Percentiles rank a stretch among this genome's conserved stretches.
phyloP scores from a whole-genome alignment of 176 grass and related monocot genomes.

The Otatea glauca region DNA sequence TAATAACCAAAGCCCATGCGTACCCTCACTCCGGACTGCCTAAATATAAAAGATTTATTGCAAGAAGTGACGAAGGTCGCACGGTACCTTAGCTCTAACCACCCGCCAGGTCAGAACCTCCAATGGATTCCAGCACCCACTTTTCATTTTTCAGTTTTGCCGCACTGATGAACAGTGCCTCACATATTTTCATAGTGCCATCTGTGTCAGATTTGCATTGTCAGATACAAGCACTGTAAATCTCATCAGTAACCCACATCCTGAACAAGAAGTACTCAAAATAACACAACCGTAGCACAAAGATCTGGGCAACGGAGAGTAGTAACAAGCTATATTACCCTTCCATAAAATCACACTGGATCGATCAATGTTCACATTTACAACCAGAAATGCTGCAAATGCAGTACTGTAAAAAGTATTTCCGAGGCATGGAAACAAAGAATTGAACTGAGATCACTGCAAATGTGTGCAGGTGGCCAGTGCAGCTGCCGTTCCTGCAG shows the following conservation, averaged over 20 bases:
- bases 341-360: background rate
- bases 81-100: background rate
- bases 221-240: background rate
- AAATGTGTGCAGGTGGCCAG: conserved; percentile 19
- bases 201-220: background rate
- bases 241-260: too few species aligned
- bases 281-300: background rate
- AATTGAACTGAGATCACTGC: background rate
- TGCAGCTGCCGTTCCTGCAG: conserved; percentile 35
- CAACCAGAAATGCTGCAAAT: background rate
- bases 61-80: background rate
- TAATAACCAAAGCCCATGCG: background rate
- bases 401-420: background rate
- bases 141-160: conserved; percentile 9
- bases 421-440: background rate
- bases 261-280: too few species aligned
- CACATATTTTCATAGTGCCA: background rate
- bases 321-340: background rate
- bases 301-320: too few species aligned
- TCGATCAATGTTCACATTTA: background rate
- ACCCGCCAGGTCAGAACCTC: background rate
- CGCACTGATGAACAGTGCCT: background rate
- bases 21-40: background rate
- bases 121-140: background rate
- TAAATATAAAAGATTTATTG: background rate